Percentiles rank a stretch among this genome's conserved stretches.
These are phyloP conservation scores for Blastomyces gilchristii DNA, from an alignment of 2,329 filamentous ascomycete species.

Conservation along the genomic window DNA sequence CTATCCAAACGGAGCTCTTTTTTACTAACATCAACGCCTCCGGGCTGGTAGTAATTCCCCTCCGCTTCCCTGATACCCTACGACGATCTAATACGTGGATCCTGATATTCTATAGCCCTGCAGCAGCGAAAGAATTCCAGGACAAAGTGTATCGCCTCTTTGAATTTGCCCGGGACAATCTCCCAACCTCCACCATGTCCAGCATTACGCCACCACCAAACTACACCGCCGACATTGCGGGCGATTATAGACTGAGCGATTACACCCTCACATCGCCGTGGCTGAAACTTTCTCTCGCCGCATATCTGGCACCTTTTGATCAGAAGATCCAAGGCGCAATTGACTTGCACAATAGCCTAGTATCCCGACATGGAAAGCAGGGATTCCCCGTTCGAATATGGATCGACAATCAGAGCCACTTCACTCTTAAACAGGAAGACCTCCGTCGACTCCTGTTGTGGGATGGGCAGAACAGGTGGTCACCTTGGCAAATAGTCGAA, in stretches of 20 bases:
- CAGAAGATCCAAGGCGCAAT: constrained; percentile 13
- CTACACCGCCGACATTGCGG: constrained; percentile 5
- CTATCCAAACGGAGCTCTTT: neutral
- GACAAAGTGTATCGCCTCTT: constrained; percentile 12
- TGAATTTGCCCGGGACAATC: constrained; percentile 12
- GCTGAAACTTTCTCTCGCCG: constrained; percentile 12
- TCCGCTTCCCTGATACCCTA: constrained; percentile 15
- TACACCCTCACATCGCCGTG: constrained; percentile 17
- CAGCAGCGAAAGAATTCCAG: constrained; percentile 18
- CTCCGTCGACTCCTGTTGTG: constrained; percentile 13
- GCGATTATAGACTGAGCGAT: constrained; percentile 12
- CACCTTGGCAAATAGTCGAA: constrained; percentile 15
- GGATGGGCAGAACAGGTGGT: constrained; percentile 14
- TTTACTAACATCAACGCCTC: neutral
- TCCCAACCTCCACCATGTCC: constrained; percentile 10
- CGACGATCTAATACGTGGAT: constrained; percentile 16
- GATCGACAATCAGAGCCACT: constrained; percentile 8
- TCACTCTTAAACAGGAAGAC: constrained; percentile 5
- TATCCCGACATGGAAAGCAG: neutral
- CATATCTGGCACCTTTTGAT: constrained; percentile 15
- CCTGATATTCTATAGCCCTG: constrained; percentile 17
- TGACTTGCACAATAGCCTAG: constrained; percentile 12
- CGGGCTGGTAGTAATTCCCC: constrained; percentile 16
- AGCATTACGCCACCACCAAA: constrained; percentile 13
- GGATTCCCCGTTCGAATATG: constrained; percentile 16